Percentiles rank a stretch among this genome's conserved stretches.
Conservation (phyloP, 371 early-diverging fungal genomes). For the Mucor circinelloides region DNA sequence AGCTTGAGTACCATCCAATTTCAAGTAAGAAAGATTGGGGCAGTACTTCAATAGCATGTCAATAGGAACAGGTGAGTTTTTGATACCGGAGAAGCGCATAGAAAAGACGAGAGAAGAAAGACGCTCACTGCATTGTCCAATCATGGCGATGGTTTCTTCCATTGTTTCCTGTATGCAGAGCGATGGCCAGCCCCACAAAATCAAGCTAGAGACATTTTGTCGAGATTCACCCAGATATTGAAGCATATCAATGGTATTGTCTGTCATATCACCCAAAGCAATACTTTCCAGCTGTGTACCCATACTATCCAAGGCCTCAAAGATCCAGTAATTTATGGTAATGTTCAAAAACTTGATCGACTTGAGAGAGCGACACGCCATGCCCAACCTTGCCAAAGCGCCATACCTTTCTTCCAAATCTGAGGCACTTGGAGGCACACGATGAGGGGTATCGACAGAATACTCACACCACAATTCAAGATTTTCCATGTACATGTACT, state of each 20-base stretch:
- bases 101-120: conserved; percentile 12
- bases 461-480: conserved; percentile 14
- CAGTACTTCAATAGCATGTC: conserved; percentile 3
- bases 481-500: conserved; percentile 4
- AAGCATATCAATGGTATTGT: conserved; percentile 8
- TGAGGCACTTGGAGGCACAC: neutral
- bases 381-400: conserved; percentile 4
- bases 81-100: conserved; percentile 25
- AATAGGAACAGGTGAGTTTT: conserved; percentile 10
- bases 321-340: conserved; percentile 10
- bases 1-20: conserved; percentile 11
- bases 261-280: conserved; percentile 23
- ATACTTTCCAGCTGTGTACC: conserved; percentile 11
- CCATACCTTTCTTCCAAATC: conserved; percentile 10
- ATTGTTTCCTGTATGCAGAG: conserved; percentile 19
- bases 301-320: conserved; percentile 12
- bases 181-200: conserved; percentile 29
- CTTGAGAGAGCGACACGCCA: conserved; percentile 3
- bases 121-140: conserved; percentile 12
- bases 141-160: conserved; percentile 7
- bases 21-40: neutral
- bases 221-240: conserved; percentile 4
- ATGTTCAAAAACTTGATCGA: conserved; percentile 12
- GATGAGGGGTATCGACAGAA: conserved; percentile 7
- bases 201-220: conserved; percentile 16